Evolutionary conservation across 805 yeast genomes (phyloP), one percentile per base, ranked within the genome.

Genomic region (Saccharomycopsis sp.): DNA sequence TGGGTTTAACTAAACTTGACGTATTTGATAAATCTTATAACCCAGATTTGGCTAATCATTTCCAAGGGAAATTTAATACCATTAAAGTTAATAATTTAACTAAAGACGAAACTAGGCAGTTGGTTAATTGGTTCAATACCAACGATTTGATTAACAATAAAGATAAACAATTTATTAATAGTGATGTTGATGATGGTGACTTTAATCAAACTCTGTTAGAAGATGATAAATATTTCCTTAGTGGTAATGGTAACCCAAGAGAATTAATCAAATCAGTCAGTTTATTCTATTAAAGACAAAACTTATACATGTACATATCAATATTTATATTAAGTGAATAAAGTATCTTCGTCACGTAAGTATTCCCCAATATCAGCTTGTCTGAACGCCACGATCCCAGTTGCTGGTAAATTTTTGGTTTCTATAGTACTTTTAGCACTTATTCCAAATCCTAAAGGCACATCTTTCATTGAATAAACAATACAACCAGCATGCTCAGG

Each of bases 361-460:
- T 87, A 93, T 65, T 93, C 98, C 52, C 98, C 98, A 54, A 93
- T 86, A 69, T 93, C 98, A 54, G 94, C 85, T 63, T 93, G 98
- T 74, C 98, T 81, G 63, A 85, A 90, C 3, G 95, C 95, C 13
- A 90, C 96, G 41, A 93, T 89, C 20, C 81, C 93, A 21, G 95
- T 90, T 45, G 98, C 98, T 61, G 85, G 95, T 56, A 88, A 69
- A 59, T 79, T 77, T 63, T 93, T 79, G 20, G 93, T 79, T 61
- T 90, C 98, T 27, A 79, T 72, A 7, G 97, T 88, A 26, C 95
- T 80, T 64, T 86, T 89, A 27, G 97, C 89, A 57, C 89, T 76
- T 9, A 93, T 94, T 49, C 98, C 98, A 58, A 93, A 93, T 0
- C 98, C 98, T 44, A 90, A 70, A 17, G 98, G 96, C 24, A 81